These are phyloP conservation scores for Alternaria brassicae DNA, from an alignment of 2,329 filamentous ascomycete genomes.

Conservation along the genomic window DNA sequence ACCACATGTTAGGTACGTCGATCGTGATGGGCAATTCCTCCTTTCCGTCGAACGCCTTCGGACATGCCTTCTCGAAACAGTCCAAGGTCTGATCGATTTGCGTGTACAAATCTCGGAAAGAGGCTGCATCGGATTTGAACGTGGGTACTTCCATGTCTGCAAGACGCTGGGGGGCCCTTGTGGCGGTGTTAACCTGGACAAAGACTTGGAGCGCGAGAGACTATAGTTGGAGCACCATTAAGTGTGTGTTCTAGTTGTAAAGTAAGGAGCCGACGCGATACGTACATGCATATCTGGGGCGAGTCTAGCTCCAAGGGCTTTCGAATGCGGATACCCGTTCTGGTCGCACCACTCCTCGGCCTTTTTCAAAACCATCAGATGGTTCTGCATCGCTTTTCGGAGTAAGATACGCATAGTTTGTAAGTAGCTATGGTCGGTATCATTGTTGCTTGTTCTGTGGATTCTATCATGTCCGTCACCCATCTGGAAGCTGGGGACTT, in stretches of 20 bases:
- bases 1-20: not conserved
- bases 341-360: not conserved
- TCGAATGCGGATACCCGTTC: not conserved
- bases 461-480: not conserved
- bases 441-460: not conserved
- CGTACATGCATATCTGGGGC: not conserved
- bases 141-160: not conserved
- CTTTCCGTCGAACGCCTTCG: not conserved
- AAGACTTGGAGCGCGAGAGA: not conserved
- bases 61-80: not conserved
- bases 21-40: not conserved
- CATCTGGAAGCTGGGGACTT: not conserved
- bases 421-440: not conserved
- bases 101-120: not conserved
- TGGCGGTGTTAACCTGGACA: not conserved
- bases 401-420: not conserved
- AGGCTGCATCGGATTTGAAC: not conserved
- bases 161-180: not conserved
- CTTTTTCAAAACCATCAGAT: not conserved
- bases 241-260: not conserved
- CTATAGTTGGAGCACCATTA: not conserved
- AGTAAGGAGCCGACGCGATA: not conserved
- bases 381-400: not conserved
- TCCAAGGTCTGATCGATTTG: not conserved
- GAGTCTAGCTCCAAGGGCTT: not conserved